A percentile compares a stretch with the other conserved stretches of the same genome.
Evolutionary conservation across 164 flowering plant species (phyloP).

Genomic region (Macadamia tetraphylla): DNA sequence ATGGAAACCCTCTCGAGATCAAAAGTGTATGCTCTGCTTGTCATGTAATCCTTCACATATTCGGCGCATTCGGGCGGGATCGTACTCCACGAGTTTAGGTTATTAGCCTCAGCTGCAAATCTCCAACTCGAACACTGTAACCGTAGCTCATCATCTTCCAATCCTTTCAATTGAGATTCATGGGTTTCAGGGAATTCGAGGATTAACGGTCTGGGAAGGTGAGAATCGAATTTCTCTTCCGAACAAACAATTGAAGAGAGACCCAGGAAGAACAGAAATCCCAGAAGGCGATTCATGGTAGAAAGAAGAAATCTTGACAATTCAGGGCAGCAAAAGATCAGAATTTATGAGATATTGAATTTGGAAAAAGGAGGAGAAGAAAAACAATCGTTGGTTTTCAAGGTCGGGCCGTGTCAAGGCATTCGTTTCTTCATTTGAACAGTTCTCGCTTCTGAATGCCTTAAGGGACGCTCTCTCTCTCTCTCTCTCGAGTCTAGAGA

Average conservation of each 20-base stretch:
- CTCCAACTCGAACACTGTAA: slow-evolving; percentile 78
- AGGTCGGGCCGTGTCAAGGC: no score
- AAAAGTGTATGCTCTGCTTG: slow-evolving; percentile 39
- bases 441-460: no score
- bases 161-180: slow-evolving; percentile 15
- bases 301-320: background rate
- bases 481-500: no score
- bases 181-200: slow-evolving; percentile 32
- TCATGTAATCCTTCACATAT: slow-evolving; percentile 63
- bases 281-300: slow-evolving; percentile 16
- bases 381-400: background rate
- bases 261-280: slow-evolving; percentile 15
- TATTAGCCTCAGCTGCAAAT: slow-evolving; percentile 77
- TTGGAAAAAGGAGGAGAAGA: background rate
- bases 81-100: slow-evolving; percentile 71
- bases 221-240: slow-evolving; percentile 24
- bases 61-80: slow-evolving; percentile 62
- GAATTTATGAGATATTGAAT: background rate
- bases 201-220: slow-evolving; percentile 59
- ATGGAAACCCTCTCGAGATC: slow-evolving; percentile 62
- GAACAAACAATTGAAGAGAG: slow-evolving; percentile 18
- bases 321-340: background rate
- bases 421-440: no score
- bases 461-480: no score
- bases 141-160: slow-evolving; percentile 25